A percentile compares a stretch with the other conserved stretches of the same genome.
These are phyloP conservation scores for Talaromyces islandicus DNA, from an alignment of 2,329 filamentous ascomycete genomes.

Conservation along the genomic window DNA sequence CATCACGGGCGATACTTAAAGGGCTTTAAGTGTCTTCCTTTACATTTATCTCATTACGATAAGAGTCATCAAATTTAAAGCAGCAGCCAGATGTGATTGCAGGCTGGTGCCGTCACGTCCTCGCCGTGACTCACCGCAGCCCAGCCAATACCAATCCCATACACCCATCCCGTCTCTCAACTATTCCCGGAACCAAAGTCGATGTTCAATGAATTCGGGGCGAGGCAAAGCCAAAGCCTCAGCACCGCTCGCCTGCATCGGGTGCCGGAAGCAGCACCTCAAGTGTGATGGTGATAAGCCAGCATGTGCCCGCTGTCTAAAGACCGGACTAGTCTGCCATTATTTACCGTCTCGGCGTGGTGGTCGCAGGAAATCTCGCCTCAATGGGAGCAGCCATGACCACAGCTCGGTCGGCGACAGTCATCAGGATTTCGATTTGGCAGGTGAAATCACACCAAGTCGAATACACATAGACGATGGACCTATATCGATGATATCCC, in stretches of 20 bases:
- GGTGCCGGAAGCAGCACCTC: slow-evolving; percentile 55
- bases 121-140: not conserved
- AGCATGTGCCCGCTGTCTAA: slow-evolving; percentile 57
- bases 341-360: slow-evolving; percentile 67
- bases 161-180: not conserved
- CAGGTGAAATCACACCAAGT: not conserved
- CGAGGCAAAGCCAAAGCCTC: not conserved
- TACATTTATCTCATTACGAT: not conserved
- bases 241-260: slow-evolving; percentile 38
- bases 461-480: not conserved
- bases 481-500: not conserved
- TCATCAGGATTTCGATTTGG: not conserved
- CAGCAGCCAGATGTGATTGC: not conserved
- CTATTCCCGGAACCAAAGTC: not conserved
- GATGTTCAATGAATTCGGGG: not conserved
- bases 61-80: not conserved
- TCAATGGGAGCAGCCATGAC: slow-evolving; percentile 11
- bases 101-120: not conserved
- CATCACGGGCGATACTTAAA: not conserved
- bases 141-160: not conserved
- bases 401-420: not conserved
- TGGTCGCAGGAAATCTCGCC: slow-evolving; percentile 36
- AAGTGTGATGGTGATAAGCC: slow-evolving; percentile 67
- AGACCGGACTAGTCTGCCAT: slow-evolving; percentile 54
- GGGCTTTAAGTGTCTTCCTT: too few relatives aligned